Base-by-base conservation (phyloP, 345 rosid genomes). In the Eutrema japonicum region DNA sequence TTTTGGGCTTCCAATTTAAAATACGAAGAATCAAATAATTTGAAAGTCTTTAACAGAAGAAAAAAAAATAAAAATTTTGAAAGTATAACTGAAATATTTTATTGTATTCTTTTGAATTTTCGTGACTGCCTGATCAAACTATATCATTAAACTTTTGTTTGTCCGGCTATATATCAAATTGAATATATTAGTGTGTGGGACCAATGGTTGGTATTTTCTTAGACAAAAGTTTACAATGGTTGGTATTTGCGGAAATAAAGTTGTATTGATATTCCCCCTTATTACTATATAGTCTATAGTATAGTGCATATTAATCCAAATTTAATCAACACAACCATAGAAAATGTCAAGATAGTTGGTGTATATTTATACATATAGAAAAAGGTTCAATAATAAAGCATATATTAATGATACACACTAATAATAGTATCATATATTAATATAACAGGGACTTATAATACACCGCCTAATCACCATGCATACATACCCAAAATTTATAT, bases 291-390 rank as follows among this genome's bases (percentile, higher is more conserved):
- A 9, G 10, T 35, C 35, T 47, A 27, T 14, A 22, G 10, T 35
- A 6, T 37, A 54, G 57, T 54, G 22, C 22, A 37, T 46, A 29
- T 8, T 4, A 32, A 66, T 14, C 12, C 32, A 32, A 48, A 57
- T 0, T 59, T 75, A n/a, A 49, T 49, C 2, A 74, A 48, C 66
- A 45, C 30, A 8, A 11, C 18, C 26, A 46, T 14, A 38, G 37
- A 40, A 74, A 66, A 57, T 22, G 67, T 74, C 72, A 56, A 37
- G 13, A 58, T 9, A 74, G 61, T 30, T 8, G 45, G 10, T 55
- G 10, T 8, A 32, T 26, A 72, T 6, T 1, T 13, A 22, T 22
- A 22, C 5, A 33, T 18, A 22, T 11, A 4, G 18, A 65, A 66
- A 49, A 8, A 49, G 8, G 13, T 13, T 43, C 64, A 47, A 3